Percentiles rank a stretch among this genome's conserved stretches.
phyloP scores from a whole-genome alignment of 148 eudicot genomes.

The Camellia japonica region DNA sequence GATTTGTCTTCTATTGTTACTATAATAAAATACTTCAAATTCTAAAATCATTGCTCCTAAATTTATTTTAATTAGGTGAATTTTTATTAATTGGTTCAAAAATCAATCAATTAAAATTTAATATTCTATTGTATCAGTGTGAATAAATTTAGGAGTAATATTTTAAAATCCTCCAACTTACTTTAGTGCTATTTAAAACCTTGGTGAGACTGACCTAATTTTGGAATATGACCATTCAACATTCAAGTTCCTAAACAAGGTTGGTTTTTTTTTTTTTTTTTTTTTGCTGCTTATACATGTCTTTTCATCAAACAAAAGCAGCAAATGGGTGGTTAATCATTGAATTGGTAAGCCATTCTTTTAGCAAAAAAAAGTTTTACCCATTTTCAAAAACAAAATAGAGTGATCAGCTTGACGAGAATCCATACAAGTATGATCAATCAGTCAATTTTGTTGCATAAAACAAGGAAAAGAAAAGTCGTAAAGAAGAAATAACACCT shows the following conservation, averaged over 20 bases:
- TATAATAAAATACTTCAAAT: too few species aligned
- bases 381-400: conserved; percentile 1
- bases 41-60: too few species aligned
- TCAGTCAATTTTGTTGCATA: not conserved
- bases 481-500: conserved; percentile 18
- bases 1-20: too few species aligned
- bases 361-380: not conserved
- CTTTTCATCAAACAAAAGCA: not conserved
- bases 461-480: not conserved
- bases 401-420: not conserved
- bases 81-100: too few species aligned
- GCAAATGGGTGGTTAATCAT: not conserved
- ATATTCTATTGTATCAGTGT: too few species aligned
- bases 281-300: not conserved
- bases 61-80: too few species aligned
- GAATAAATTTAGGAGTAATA: too few species aligned
- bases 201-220: too few species aligned
- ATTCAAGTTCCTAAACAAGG: not conserved
- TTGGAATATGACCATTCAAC: not conserved
- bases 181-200: not conserved
- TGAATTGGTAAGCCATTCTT: not conserved
- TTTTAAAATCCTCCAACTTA: too few species aligned
- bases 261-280: too few species aligned
- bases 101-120: too few species aligned
- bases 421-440: not conserved